phyloP scores from a whole-genome alignment of 116 monocot species.

The Thalassia testudinum region DNA sequence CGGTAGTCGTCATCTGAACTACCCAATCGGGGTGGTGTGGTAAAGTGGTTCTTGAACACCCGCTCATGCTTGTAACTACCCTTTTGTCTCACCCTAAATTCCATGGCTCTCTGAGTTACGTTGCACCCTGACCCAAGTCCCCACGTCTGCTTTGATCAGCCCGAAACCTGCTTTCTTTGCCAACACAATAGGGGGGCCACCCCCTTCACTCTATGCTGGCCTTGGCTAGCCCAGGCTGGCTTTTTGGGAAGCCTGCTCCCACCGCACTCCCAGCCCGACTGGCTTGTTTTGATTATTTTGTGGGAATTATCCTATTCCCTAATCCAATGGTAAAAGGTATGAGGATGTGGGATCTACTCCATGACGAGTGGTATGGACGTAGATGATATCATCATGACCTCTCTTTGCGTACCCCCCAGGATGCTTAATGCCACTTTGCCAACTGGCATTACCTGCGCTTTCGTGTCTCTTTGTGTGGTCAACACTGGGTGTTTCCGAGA shows the following conservation, averaged over 20 bases:
- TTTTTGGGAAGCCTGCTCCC: constrained; percentile 14
- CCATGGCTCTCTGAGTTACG: constrained; percentile 4
- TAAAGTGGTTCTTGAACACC: neutral
- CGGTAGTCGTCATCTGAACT: neutral
- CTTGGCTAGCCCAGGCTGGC: constrained; percentile 5
- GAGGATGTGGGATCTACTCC: constrained; percentile 12
- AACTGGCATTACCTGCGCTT: constrained; percentile 8
- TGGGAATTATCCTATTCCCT: constrained; percentile 22
- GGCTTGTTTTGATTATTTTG: constrained; percentile 9
- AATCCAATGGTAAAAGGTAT: constrained; percentile 10
- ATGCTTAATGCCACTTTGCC: constrained; percentile 17
- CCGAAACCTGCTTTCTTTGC: neutral
- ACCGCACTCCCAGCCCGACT: constrained; percentile 15
- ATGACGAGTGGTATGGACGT: constrained; percentile 7
- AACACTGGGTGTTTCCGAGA: constrained; percentile 11
- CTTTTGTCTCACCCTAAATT: neutral
- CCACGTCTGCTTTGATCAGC: constrained; percentile 17
- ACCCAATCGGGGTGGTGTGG: too few species aligned
- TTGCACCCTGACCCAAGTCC: constrained; percentile 8
- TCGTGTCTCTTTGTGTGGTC: constrained; percentile 9
- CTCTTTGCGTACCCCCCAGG: constrained; percentile 11
- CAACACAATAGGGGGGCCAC: neutral
- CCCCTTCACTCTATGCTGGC: constrained; percentile 12
- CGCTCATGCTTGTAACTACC: neutral
- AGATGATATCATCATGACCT: constrained; percentile 12